Evolutionary conservation across 2,329 filamentous ascomycete genomes (phyloP).

Genomic region (Xylaria sp.): DNA sequence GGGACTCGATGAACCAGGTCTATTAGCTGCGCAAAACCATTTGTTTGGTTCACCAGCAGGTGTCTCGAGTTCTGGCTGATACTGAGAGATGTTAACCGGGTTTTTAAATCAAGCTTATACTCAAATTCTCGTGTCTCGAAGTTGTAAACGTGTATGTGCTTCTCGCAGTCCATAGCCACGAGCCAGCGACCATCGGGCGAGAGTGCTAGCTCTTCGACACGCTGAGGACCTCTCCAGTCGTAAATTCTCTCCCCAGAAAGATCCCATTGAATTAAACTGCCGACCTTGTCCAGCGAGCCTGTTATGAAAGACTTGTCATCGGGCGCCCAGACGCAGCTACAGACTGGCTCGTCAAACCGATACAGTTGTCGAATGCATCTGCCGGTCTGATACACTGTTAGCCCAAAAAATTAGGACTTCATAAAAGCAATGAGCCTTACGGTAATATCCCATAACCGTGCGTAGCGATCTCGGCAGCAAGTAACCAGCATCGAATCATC

Average conservation of each 20-base stretch:
- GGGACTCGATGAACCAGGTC: constrained; percentile 77
- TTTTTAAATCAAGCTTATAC: constrained; percentile 75
- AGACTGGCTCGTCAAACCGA: constrained; percentile 84
- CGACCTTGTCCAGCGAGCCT: constrained; percentile 75
- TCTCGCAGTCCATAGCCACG: constrained; percentile 77
- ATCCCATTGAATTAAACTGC: constrained; percentile 77
- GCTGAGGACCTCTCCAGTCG: constrained; percentile 75
- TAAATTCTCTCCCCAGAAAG: constrained; percentile 69
- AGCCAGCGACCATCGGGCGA: constrained; percentile 83
- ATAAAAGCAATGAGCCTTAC: constrained; percentile 59
- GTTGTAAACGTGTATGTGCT: constrained; percentile 83
- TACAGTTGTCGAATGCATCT: constrained; percentile 70
- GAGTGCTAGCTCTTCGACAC: constrained; percentile 86
- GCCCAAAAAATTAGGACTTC: constrained; percentile 8
- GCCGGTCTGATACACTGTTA: constrained; percentile 63
- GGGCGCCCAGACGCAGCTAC: constrained; percentile 87
- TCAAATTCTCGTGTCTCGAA: constrained; percentile 77
- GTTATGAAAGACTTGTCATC: constrained; percentile 83
- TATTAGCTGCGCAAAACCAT: constrained; percentile 80
- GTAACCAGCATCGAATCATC: constrained; percentile 88
- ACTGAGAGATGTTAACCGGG: constrained; percentile 79
- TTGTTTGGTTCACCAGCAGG: constrained; percentile 83
- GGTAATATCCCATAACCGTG: constrained; percentile 77
- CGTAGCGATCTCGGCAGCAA: constrained; percentile 79
- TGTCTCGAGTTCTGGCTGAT: constrained; percentile 84